Conservation (phyloP, 108 stramenopile species). For the Schizochytrium sp. region DNA sequence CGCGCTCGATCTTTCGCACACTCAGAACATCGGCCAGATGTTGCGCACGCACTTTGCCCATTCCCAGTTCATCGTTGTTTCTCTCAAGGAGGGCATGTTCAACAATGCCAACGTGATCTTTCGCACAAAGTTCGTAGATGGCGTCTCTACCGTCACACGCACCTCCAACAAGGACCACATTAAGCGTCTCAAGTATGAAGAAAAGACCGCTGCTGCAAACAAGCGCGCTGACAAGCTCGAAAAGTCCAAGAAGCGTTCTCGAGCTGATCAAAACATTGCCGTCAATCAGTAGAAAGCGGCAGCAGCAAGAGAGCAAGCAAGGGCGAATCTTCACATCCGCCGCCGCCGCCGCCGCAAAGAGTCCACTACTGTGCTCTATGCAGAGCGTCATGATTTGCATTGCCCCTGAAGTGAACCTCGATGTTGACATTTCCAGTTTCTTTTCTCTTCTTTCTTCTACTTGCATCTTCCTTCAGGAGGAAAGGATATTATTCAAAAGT, state of each 20-base stretch:
- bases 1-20: conserved; percentile 95
- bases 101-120: conserved; percentile 99
- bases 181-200: background rate
- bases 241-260: background rate
- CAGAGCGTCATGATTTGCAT: no score
- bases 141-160: conserved; percentile 86
- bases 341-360: no score
- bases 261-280: background rate
- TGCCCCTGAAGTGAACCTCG: no score
- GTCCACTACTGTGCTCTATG: no score
- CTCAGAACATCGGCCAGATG: conserved; percentile 99
- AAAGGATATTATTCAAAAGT: no score
- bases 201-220: background rate
- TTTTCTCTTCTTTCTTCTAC: no score
- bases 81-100: conserved; percentile 98
- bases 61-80: conserved; percentile 97
- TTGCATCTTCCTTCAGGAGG: no score
- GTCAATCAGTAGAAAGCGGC: background rate
- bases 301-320: no score
- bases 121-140: conserved; percentile 96
- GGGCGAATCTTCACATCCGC: no score
- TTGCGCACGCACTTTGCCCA: conserved; percentile 93
- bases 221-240: background rate
- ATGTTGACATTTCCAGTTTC: no score
- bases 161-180: conserved; percentile 39